Base-by-base conservation (phyloP, 345 rosid genomes). In the Bruguiera parviflora region DNA sequence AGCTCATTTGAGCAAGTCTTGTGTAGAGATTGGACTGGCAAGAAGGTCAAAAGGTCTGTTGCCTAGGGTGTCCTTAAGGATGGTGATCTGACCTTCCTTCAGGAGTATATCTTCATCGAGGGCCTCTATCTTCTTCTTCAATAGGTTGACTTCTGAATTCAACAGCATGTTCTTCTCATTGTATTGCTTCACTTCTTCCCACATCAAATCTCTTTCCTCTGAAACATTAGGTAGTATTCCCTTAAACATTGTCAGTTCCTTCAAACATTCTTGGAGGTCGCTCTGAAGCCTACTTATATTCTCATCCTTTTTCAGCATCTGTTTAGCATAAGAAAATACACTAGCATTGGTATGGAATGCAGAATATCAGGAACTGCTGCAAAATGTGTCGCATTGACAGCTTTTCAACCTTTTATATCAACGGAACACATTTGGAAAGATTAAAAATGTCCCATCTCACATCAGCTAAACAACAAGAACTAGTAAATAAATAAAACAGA, bases 1-100 rank as follows among this genome's bases (percentile, higher is more conserved):
- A 51, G 37, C 59, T 76, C 75, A 77, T 65, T 64, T 37, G 19
- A 73, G 56, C 64, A 77, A 69, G 15, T 79, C 88, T 55, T 27
- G 72, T 19, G 72, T 64, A 57, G 82, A 75, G 79, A 85, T 86
- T 2, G 85, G 85, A 72, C 85, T 78, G 18, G 84, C 82, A 62
- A 96, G 86, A 69, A 92, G 82, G 68, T 79, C 86, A 57, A 83
- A 84, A 63, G 77, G 78, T 66, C 79, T 83, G 75, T 68, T 83
- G 68, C 86, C 79, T 5, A 92, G 52, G 47, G 87, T 65, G 82
- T 96, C 99, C 75, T 87, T 90, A 32, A 92, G 80, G 69, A 95
- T 92, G 53, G 94, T 88, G 71, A 95, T 90, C 75, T 95, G 89
- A 20, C 99, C 97, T 84, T 92, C 99, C 82, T 89, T 96, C 75